Evolutionary conservation across 2,329 filamentous ascomycete species (phyloP).

Genomic region (Ascochyta rabiei): DNA sequence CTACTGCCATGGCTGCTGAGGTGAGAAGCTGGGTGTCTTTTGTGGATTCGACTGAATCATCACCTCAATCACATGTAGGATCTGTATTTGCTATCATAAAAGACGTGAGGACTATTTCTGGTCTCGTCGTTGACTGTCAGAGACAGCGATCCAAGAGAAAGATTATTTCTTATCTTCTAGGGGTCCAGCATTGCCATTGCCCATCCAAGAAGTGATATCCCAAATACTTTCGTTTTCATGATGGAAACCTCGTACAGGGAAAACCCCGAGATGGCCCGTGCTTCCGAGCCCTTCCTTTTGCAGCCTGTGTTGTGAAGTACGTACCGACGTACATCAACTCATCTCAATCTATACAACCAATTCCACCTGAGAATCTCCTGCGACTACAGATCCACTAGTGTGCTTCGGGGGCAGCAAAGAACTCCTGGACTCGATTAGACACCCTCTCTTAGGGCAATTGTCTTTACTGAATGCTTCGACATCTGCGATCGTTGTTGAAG

Average conservation of each 20-base stretch:
- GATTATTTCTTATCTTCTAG: no score
- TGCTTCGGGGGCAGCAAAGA: not conserved
- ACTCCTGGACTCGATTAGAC: not conserved
- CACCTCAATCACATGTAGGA: not conserved
- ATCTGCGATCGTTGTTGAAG: not conserved
- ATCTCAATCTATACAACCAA: no score
- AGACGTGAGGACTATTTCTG: not conserved
- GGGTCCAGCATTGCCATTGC: no score
- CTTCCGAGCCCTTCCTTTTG: not conserved
- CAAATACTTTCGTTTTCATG: not conserved
- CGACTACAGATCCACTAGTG: not conserved
- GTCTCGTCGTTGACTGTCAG: not conserved
- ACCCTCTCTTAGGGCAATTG: not conserved
- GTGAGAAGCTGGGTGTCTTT: not conserved
- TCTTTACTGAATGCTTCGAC: conserved; percentile 9
- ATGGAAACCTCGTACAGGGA: not conserved
- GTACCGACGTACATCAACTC: not conserved
- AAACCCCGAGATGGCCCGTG: not conserved
- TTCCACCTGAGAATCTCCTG: not conserved
- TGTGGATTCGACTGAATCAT: not conserved
- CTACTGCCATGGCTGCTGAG: not conserved
- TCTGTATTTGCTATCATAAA: not conserved
- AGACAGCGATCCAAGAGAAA: not conserved
- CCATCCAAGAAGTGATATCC: no score
- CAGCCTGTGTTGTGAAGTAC: not conserved